Evolutionary conservation across 352 stramenopile genomes (phyloP), one percentile per base, ranked within the genome.

Genomic region (Phytophthora meadii): DNA sequence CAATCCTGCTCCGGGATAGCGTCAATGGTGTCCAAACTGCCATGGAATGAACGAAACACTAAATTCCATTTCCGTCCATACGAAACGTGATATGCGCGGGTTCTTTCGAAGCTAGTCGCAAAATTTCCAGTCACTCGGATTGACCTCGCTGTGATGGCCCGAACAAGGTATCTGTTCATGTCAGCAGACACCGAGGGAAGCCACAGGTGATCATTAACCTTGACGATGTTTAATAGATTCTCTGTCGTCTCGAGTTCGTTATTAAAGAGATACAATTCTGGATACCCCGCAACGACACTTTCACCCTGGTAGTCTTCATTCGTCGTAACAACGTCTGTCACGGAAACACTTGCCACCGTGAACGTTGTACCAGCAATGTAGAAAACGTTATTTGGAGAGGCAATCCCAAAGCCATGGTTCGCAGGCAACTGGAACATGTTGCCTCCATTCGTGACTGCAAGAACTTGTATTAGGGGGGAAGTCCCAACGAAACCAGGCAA

Each of bases 21-120:
- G 12, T 93, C 80, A 15, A 93, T 60, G 0, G 79, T 87, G 12
- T 84, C 65, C 8, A 94, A 57, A 46, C 78, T 73, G 5, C 72
- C 82, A 12, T 78, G 52, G 45, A 84, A 92, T 0, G 84, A 93
- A 2, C 84, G 79, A 28, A 94, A 94, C 3, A 90, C 72, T 12
- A 94, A 61, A 7, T 81, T 72, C 80, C 86, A 94, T 39, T 73
- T 78, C 1, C 63, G 71, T n/a, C 87, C 87, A 46, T 77, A 79
- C 3, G 70, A 57, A 7, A 77, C 62, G n/a, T 83, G 58, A 11
- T 78, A 79, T 0, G 71, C 77, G 4, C 54, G 72, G 1, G 47
- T 61, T 42, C 68, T 74, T 3, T 82, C 34, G 45, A 93, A 68
- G 2, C 46, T 62, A 6, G 70, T 52, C 22, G 70, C 66, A 41